These are phyloP conservation scores for Saturnispora kantuleensis DNA, from an alignment of 805 yeast species.

Conservation along the genomic window DNA sequence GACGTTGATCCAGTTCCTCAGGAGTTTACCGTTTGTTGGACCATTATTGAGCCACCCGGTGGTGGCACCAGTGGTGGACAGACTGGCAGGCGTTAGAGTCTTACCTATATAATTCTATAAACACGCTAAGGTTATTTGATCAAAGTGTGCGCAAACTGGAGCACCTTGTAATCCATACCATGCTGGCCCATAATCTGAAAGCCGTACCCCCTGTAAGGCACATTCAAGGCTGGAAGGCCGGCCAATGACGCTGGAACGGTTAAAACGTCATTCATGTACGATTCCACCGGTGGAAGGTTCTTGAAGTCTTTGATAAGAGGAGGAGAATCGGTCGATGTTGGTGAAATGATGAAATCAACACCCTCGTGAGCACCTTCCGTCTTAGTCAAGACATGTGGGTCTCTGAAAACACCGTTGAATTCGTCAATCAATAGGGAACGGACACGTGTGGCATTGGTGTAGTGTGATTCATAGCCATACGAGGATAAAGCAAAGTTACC, in stretches of 20 bases:
- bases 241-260: slow-evolving; percentile 89
- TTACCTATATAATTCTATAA: slow-evolving; percentile 42
- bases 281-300: slow-evolving; percentile 34
- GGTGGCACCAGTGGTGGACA: slow-evolving; percentile 66
- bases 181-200: slow-evolving; percentile 79
- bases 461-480: slow-evolving; percentile 63
- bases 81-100: slow-evolving; percentile 56
- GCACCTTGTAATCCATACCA: slow-evolving; percentile 64
- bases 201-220: slow-evolving; percentile 57
- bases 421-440: slow-evolving; percentile 54
- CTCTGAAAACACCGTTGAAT: slow-evolving; percentile 52
- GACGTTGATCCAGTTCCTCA: slow-evolving; percentile 73
- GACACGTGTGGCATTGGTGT: slow-evolving; percentile 60
- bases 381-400: slow-evolving; percentile 32
- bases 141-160: slow-evolving; percentile 27
- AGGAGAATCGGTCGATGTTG: slow-evolving; percentile 58
- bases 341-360: slow-evolving; percentile 64
- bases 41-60: slow-evolving; percentile 72
- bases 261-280: slow-evolving; percentile 72
- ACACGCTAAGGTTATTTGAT: background rate
- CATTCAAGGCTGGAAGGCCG: slow-evolving; percentile 75
- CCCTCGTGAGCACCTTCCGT: slow-evolving; percentile 20
- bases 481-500: slow-evolving; percentile 85
- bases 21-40: slow-evolving; percentile 84
- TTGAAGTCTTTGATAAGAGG: slow-evolving; percentile 19